Evolutionary conservation across 2,329 filamentous ascomycete species (phyloP).

Genomic region (Coniella lustricola): DNA sequence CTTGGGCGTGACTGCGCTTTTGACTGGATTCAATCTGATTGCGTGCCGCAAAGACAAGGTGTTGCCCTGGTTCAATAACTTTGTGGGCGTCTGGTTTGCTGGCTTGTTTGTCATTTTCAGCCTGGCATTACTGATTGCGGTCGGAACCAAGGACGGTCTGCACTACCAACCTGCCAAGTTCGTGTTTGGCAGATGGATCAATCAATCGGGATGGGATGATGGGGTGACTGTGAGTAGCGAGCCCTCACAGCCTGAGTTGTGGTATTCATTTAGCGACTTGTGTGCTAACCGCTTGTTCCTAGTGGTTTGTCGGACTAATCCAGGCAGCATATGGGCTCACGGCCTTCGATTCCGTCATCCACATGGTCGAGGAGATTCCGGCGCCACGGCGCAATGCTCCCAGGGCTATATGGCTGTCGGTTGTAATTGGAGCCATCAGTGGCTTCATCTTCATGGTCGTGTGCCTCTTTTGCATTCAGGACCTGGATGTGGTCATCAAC

Average conservation of each 20-base stretch:
- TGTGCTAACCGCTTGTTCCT: neutral
- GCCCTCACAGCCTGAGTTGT: neutral
- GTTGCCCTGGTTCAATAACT: constrained; percentile 48
- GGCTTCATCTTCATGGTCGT: constrained; percentile 46
- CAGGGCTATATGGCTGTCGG: constrained; percentile 44
- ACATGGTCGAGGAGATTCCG: constrained; percentile 52
- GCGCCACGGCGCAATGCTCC: constrained; percentile 43
- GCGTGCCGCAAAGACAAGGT: constrained; percentile 41
- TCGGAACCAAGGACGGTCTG: constrained; percentile 37
- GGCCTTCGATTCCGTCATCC: constrained; percentile 52
- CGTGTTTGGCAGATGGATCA: constrained; percentile 46
- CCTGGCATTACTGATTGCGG: constrained; percentile 43
- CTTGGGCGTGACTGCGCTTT: constrained; percentile 28
- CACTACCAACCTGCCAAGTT: constrained; percentile 42
- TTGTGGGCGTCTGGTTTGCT: constrained; percentile 38
- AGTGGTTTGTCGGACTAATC: constrained; percentile 50
- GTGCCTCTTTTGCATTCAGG: constrained; percentile 44
- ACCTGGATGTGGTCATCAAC: constrained; percentile 33
- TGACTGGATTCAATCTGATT: constrained; percentile 9
- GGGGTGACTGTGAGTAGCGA: constrained; percentile 32
- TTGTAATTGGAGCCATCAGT: constrained; percentile 40
- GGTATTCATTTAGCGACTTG: neutral
- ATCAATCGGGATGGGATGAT: constrained; percentile 44
- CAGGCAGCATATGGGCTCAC: constrained; percentile 51
- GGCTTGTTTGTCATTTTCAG: constrained; percentile 45